Percentiles rank a stretch among this genome's conserved stretches.
Conservation (phyloP, 2,329 filamentous ascomycete species). For the Pseudogymnoascus pannorum region DNA sequence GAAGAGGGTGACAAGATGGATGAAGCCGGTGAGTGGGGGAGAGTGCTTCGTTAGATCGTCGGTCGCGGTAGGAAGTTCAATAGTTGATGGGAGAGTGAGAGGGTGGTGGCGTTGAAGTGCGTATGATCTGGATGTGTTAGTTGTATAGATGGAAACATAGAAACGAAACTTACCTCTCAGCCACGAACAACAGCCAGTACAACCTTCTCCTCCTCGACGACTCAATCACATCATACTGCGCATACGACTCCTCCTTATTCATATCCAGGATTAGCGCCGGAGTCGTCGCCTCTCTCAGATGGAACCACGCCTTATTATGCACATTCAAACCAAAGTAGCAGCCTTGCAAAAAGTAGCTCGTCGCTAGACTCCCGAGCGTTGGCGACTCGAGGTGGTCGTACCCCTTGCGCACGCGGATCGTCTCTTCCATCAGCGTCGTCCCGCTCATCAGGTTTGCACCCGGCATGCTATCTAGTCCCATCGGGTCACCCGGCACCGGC, state of each 20-base stretch:
- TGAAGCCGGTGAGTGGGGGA: conserved; percentile 48
- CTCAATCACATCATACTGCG: conserved; percentile 51
- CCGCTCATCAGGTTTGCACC: conserved; percentile 57
- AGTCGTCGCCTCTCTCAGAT: conserved; percentile 69
- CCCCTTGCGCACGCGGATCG: conserved; percentile 54
- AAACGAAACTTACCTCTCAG: conserved; percentile 52
- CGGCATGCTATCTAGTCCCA: conserved; percentile 48
- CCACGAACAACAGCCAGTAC: conserved; percentile 66
- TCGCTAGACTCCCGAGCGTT: conserved; percentile 53
- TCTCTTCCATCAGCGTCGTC: conserved; percentile 60
- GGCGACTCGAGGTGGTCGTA: conserved; percentile 53
- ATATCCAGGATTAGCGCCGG: conserved; percentile 55
- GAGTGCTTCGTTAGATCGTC: conserved; percentile 53
- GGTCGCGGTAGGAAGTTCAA: conserved; percentile 54
- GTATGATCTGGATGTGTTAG: conserved; percentile 44
- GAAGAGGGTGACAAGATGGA: conserved; percentile 56
- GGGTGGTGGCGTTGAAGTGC: conserved; percentile 64
- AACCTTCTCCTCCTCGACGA: conserved; percentile 57
- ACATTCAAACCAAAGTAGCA: conserved; percentile 64
- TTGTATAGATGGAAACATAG: conserved; percentile 22
- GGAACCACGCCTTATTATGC: conserved; percentile 72
- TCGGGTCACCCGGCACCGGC: conserved; percentile 51
- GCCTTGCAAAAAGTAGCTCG: conserved; percentile 73
- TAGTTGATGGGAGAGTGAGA: conserved; percentile 61
- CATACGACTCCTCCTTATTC: conserved; percentile 57